phyloP scores from a whole-genome alignment of 108 stramenopile species.

The Craspedostauros australis region DNA sequence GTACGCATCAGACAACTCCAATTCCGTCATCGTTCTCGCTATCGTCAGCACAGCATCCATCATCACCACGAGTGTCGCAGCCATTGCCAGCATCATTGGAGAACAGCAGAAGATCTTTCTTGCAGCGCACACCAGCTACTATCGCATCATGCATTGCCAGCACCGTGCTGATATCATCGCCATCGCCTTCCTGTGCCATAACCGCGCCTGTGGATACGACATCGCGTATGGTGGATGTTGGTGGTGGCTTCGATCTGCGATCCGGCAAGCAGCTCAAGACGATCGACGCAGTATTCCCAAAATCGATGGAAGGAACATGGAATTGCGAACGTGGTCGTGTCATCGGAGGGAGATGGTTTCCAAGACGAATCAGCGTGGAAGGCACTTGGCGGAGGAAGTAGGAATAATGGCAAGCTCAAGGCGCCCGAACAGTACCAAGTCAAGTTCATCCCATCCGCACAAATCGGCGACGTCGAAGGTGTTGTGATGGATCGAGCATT shows the following conservation, averaged over 20 bases:
- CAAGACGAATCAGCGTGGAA: constrained; percentile 48
- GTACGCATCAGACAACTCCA: too few species aligned
- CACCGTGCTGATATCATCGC: too few species aligned
- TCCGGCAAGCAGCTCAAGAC: constrained; percentile 7
- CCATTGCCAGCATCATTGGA: too few species aligned
- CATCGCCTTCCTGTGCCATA: too few species aligned
- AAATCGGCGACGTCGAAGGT: constrained; percentile 2
- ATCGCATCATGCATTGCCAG: too few species aligned
- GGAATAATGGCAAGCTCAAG: neutral
- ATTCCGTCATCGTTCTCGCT: too few species aligned
- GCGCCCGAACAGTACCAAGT: constrained; percentile 27
- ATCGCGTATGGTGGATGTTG: constrained; percentile 39
- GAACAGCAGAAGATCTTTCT: too few species aligned
- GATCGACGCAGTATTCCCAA: constrained; percentile 41
- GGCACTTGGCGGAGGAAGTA: constrained; percentile 35
- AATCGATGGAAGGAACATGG: constrained; percentile 49
- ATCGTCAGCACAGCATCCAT: too few species aligned
- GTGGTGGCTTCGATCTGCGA: constrained; percentile 50
- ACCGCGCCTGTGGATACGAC: too few species aligned
- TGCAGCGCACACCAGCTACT: too few species aligned
- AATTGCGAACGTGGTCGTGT: constrained; percentile 30
- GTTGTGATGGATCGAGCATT: constrained; percentile 47
- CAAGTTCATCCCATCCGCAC: constrained; percentile 27
- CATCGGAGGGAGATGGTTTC: constrained; percentile 45
- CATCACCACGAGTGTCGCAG: too few species aligned